A percentile compares a stretch with the other conserved stretches of the same genome.
Evolutionary conservation across 257 asterid species (phyloP).

Genomic region (Solanum pimpinellifolium): DNA sequence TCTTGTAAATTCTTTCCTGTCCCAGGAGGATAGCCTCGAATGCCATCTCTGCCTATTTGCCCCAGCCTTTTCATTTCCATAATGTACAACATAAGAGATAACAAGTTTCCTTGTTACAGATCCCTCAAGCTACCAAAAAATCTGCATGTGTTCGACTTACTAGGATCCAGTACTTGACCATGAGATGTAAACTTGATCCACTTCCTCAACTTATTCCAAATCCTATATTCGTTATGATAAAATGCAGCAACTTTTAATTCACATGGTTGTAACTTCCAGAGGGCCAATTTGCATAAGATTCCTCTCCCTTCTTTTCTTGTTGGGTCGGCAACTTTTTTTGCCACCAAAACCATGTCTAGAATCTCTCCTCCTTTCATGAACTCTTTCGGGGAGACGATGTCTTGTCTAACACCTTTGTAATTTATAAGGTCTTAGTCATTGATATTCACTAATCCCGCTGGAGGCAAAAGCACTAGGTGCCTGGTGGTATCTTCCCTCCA

Average conservation of each 20-base stretch:
- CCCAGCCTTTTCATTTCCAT: background rate
- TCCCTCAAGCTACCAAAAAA: background rate
- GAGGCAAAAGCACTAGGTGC: background rate
- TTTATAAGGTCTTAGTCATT: background rate
- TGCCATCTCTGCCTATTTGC: background rate
- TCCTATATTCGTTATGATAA: background rate
- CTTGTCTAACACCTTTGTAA: background rate
- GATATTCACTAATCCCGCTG: background rate
- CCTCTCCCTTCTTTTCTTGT: background rate
- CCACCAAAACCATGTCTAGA: background rate
- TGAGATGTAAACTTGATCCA: background rate
- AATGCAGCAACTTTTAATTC: background rate
- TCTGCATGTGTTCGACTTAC: background rate
- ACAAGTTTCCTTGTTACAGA: background rate
- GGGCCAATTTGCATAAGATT: background rate
- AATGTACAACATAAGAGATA: background rate
- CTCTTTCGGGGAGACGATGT: background rate
- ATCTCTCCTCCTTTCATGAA: background rate
- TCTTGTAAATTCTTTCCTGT: background rate
- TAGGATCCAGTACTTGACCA: background rate
- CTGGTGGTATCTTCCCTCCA: background rate
- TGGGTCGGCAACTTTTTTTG: background rate
- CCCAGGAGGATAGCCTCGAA: background rate
- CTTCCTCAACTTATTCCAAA: background rate
- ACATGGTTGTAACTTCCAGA: background rate